Base-by-base conservation (phyloP, 2,329 filamentous ascomycete genomes). In the Cladosporium phlei region DNA sequence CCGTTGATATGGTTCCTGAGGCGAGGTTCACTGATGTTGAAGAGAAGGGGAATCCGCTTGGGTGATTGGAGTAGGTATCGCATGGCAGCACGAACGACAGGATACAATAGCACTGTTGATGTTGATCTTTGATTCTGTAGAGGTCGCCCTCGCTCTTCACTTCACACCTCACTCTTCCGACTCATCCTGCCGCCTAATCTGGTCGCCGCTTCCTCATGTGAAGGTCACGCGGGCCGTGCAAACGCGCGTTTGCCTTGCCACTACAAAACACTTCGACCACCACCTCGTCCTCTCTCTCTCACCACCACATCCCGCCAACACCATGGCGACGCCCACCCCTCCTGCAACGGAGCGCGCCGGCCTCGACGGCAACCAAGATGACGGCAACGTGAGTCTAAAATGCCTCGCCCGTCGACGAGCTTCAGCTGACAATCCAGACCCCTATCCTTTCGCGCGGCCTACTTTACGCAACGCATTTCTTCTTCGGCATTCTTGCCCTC, bases 21-120 rank as follows among this genome's bases (percentile, higher is more conserved):
- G 38, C 50, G 19, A 45, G 51, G 22, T 62, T 61, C 43, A 47
- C 48, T 14, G 60, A 61, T 51, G n/a, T 61, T 27, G 32, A 59
- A 39, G 60, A 62, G 52, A 62, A 58, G 53, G 50, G 39, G 11
- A 60, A 62, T 49, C 60, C 60, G 9, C 45, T 61, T 29, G 59
- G 51, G 6, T 56, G 37, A 39, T 20, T n/a, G n/a, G n/a, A n/a
- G n/a, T n/a, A n/a, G n/a, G n/a, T n/a, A n/a, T n/a, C n/a, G n/a
- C n/a, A n/a, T n/a, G n/a, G n/a, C n/a, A n/a, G n/a, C n/a, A n/a
- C n/a, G n/a, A n/a, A n/a, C n/a, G n/a, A n/a, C n/a, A n/a, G n/a
- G n/a, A n/a, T n/a, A n/a, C n/a, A n/a, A n/a, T n/a, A n/a, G n/a
- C n/a, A n/a, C n/a, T n/a, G n/a, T n/a, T n/a, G n/a, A n/a, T n/a